These are phyloP conservation scores for Coniochaeta prunicola DNA, from an alignment of 2,329 filamentous ascomycete species.

Conservation along the genomic window DNA sequence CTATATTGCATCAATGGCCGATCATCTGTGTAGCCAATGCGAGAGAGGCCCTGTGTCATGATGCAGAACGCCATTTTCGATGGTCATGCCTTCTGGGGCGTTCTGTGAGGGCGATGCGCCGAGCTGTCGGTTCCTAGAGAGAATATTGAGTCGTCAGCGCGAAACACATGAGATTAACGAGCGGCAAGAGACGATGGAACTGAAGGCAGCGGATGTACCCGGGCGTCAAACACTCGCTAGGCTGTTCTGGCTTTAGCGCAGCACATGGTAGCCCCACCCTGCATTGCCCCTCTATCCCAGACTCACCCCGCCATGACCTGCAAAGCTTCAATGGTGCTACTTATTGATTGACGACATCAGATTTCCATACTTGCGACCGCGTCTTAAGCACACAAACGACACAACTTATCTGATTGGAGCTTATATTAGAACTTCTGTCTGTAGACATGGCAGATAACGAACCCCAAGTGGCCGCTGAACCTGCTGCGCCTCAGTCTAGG, in stretches of 20 bases:
- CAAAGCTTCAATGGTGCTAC: background rate
- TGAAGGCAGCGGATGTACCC: background rate
- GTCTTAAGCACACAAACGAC: background rate
- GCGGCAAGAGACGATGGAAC: background rate
- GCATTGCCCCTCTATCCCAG: background rate
- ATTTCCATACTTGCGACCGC: background rate
- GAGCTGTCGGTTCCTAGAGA: background rate
- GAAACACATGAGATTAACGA: background rate
- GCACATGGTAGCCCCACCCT: background rate
- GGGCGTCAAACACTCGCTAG: background rate
- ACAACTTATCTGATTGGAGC: background rate
- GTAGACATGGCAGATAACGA: constrained; percentile 46
- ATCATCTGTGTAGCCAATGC: background rate
- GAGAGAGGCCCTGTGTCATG: background rate
- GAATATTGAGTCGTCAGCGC: background rate
- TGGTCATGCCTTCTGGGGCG: background rate
- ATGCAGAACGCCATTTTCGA: background rate
- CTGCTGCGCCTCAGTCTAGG: constrained; percentile 41
- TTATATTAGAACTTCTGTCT: background rate
- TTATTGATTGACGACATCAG: constrained; percentile 3
- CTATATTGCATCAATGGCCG: background rate
- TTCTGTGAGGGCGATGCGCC: background rate
- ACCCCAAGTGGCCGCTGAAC: constrained; percentile 34
- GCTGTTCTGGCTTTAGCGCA: background rate
- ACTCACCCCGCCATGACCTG: background rate